Conservation (phyloP, 495 filamentous ascomycete genomes). For the Neurospora hispaniola region DNA sequence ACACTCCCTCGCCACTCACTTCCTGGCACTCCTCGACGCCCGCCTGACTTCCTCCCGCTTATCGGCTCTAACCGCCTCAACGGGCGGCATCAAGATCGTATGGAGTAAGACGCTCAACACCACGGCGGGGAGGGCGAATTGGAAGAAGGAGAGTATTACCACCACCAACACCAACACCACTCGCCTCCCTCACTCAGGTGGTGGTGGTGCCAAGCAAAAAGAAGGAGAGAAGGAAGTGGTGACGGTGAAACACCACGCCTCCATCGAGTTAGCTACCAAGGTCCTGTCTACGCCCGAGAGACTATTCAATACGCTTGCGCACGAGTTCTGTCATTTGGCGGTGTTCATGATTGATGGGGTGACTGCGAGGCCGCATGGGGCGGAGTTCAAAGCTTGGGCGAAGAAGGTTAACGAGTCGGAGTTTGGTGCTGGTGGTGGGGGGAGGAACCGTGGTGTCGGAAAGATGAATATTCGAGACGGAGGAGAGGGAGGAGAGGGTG, state of each 20-base stretch:
- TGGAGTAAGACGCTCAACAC: slow-evolving; percentile 82
- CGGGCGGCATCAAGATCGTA: slow-evolving; percentile 66
- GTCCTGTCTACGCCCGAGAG: slow-evolving; percentile 70
- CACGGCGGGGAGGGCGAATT: slow-evolving; percentile 80
- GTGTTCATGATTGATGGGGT: slow-evolving; percentile 71
- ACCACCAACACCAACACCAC: too few relatives aligned
- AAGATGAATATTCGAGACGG: neutral
- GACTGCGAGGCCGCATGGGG: slow-evolving; percentile 63
- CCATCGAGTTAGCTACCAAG: slow-evolving; percentile 79
- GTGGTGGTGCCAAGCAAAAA: too few relatives aligned
- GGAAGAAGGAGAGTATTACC: slow-evolving; percentile 55
- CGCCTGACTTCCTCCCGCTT: slow-evolving; percentile 55
- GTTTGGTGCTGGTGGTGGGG: neutral
- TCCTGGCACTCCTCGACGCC: slow-evolving; percentile 44
- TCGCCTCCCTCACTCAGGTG: too few relatives aligned
- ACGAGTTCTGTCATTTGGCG: slow-evolving; percentile 91
- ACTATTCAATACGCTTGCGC: slow-evolving; percentile 75
- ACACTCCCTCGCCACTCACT: slow-evolving; percentile 56
- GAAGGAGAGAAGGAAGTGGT: too few relatives aligned
- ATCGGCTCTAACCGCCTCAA: slow-evolving; percentile 42
- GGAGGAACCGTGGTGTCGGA: neutral
- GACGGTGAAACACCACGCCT: slow-evolving; percentile 48
- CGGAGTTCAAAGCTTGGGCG: slow-evolving; percentile 70
- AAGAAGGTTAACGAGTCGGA: slow-evolving; percentile 7
- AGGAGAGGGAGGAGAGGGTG: neutral